These are phyloP conservation scores for Metschnikowia anglica DNA, from an alignment of 805 yeast species.

Conservation along the genomic window DNA sequence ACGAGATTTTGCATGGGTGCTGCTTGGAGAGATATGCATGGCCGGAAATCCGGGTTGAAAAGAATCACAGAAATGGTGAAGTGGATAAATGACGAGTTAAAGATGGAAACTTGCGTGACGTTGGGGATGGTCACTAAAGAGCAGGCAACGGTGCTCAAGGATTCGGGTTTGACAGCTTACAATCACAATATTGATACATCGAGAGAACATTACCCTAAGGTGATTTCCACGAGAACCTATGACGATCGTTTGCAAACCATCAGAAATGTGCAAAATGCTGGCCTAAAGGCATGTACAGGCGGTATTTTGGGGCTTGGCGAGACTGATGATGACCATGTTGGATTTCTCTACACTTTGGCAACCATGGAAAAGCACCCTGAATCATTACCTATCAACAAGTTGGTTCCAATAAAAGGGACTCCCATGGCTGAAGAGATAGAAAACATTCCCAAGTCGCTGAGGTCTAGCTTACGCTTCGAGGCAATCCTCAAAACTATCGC, in stretches of 20 bases:
- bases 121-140: conserved; percentile 70
- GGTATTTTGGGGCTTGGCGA: conserved; percentile 82
- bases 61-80: conserved; percentile 64
- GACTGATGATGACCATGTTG: conserved; percentile 65
- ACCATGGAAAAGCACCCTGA: conserved; percentile 76
- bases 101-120: conserved; percentile 78
- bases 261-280: conserved; percentile 58
- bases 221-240: conserved; percentile 65
- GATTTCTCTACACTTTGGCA: conserved; percentile 60
- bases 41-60: conserved; percentile 65
- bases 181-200: conserved; percentile 82
- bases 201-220: conserved; percentile 70
- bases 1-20: conserved; percentile 85
- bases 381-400: conserved; percentile 73
- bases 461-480: conserved; percentile 54
- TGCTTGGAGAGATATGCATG: conserved; percentile 85
- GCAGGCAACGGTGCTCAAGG: conserved; percentile 59
- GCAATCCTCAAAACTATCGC: conserved; percentile 67
- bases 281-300: conserved; percentile 72
- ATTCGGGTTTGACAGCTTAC: conserved; percentile 78
- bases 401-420: conserved; percentile 79
- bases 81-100: conserved; percentile 56
- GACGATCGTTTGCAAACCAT: conserved; percentile 73
- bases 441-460: conserved; percentile 32
- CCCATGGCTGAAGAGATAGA: conserved; percentile 61